Conservation (phyloP, 2,329 filamentous ascomycete species). For the Golovinomyces cichoracearum region DNA sequence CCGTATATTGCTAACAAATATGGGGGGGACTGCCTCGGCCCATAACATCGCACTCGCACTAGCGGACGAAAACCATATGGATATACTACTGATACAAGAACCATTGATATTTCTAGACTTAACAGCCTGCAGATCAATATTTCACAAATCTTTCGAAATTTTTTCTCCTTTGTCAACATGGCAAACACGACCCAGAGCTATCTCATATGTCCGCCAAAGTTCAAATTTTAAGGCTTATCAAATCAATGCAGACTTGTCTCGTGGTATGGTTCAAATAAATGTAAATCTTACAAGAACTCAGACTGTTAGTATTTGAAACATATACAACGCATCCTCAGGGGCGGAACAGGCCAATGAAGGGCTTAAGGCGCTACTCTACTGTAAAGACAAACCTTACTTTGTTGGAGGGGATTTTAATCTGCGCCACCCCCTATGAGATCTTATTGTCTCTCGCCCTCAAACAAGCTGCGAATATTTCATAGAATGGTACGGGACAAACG, state of each 20-base stretch:
- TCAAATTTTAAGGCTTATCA: background rate
- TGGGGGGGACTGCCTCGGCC: background rate
- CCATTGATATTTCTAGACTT: background rate
- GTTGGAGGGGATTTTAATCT: background rate
- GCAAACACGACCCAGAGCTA: background rate
- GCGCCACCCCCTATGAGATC: background rate
- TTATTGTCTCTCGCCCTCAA: background rate
- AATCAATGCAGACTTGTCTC: background rate
- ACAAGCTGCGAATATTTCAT: background rate
- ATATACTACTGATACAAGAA: background rate
- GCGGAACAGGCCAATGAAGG: background rate
- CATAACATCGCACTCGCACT: background rate
- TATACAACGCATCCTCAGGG: background rate
- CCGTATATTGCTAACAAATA: background rate
- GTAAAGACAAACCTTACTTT: background rate
- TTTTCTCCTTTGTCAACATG: background rate
- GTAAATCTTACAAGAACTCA: background rate
- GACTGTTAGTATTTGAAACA: background rate
- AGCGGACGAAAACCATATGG: background rate
- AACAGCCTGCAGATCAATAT: background rate
- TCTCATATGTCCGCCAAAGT: background rate
- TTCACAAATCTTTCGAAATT: background rate
- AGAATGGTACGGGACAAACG: background rate
- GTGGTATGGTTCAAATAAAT: background rate
- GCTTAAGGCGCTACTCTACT: background rate